These are phyloP conservation scores for Suhomyces sp. DNA, from an alignment of 805 yeast genomes.

Conservation along the genomic window DNA sequence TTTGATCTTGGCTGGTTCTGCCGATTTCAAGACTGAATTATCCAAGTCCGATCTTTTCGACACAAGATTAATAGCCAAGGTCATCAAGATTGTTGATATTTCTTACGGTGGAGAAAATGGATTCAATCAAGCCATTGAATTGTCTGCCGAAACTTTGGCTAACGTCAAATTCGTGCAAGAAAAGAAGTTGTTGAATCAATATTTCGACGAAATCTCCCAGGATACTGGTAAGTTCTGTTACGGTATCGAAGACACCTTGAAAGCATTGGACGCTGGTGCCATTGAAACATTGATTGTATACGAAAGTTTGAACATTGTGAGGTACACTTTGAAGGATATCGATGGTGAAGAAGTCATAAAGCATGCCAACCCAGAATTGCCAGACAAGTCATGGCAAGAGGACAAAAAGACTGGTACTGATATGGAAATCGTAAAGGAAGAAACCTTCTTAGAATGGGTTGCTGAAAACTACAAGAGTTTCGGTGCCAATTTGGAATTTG, in stretches of 20 bases:
- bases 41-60: constrained; percentile 93
- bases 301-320: constrained; percentile 82
- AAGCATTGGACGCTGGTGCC: constrained; percentile 95
- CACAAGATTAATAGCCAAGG: constrained; percentile 79
- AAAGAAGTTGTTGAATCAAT: constrained; percentile 86
- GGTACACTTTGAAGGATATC: constrained; percentile 80
- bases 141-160: constrained; percentile 94
- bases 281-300: constrained; percentile 89
- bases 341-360: constrained; percentile 77
- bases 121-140: constrained; percentile 97
- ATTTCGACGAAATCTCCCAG: constrained; percentile 96
- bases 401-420: constrained; percentile 89
- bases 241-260: constrained; percentile 94
- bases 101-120: constrained; percentile 99
- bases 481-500: constrained; percentile 96
- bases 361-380: constrained; percentile 68
- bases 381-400: constrained; percentile 70
- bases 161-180: constrained; percentile 98
- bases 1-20: constrained; percentile 95
- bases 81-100: constrained; percentile 90
- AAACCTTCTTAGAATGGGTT: constrained; percentile 91
- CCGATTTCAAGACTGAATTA: constrained; percentile 96
- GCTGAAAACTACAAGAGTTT: constrained; percentile 93
- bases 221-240: constrained; percentile 98
- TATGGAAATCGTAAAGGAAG: constrained; percentile 85